phyloP scores from a whole-genome alignment of 2,329 filamentous ascomycete genomes.

The Neophaeococcomyces mojaviensis region DNA sequence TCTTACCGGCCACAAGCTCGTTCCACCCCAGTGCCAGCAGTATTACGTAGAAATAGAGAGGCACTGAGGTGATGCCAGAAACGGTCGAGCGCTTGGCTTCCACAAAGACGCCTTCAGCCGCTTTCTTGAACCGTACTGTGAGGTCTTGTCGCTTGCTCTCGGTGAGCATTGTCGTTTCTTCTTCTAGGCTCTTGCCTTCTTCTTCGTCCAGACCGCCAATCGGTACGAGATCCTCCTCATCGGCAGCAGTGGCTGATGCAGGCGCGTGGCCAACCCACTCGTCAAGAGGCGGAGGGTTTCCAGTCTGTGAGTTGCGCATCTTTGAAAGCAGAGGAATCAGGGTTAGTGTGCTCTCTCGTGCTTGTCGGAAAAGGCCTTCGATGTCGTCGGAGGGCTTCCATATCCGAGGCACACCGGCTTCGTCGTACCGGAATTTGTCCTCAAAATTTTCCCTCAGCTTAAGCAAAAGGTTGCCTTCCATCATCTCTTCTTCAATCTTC shows the following conservation, averaged over 20 bases:
- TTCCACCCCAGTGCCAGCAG: conserved; percentile 96
- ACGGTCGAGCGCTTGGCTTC: conserved; percentile 96
- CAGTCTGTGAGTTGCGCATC: conserved; percentile 71
- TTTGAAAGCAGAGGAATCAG: conserved; percentile 82
- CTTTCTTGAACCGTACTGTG: conserved; percentile 94
- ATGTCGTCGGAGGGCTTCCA: conserved; percentile 97
- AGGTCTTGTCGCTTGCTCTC: conserved; percentile 88
- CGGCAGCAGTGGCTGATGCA: conserved; percentile 63
- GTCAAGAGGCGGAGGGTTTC: conserved; percentile 66
- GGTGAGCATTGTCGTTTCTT: conserved; percentile 91
- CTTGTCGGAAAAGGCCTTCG: conserved; percentile 86
- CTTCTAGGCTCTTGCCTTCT: conserved; percentile 86
- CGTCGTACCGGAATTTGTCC: conserved; percentile 98
- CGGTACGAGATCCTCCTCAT: conserved; percentile 80
- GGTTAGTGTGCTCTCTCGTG: conserved; percentile 82
- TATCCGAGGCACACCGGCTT: conserved; percentile 86
- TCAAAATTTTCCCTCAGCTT: conserved; percentile 98
- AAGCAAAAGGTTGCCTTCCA: conserved; percentile 90
- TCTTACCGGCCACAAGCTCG: conserved; percentile 87
- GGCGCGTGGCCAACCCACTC: conserved; percentile 77
- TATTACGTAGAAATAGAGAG: conserved; percentile 87
- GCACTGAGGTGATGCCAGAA: conserved; percentile 87
- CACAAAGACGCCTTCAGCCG: conserved; percentile 92
- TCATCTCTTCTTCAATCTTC: conserved; percentile 93
- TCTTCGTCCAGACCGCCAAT: conserved; percentile 94